These are phyloP conservation scores for Chytridium lagenaria DNA, from an alignment of 371 early-diverging fungal species.

Conservation along the genomic window DNA sequence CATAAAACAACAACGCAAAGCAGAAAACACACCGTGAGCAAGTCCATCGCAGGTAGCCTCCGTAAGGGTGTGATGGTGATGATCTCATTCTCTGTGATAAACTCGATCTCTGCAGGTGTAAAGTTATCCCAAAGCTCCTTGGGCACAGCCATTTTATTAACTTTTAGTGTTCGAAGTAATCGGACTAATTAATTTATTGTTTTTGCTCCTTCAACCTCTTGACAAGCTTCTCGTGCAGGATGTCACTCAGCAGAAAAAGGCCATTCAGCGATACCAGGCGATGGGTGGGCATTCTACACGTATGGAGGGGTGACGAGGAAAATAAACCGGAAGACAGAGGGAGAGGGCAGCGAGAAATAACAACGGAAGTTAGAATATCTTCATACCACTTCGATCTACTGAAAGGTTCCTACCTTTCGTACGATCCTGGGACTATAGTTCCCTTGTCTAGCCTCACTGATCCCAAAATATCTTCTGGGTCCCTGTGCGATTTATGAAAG, in stretches of 20 bases:
- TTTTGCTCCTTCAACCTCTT: slow-evolving; percentile 27
- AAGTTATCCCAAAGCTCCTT: slow-evolving; percentile 44
- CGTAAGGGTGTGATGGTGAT: slow-evolving; percentile 64
- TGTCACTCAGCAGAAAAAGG: slow-evolving; percentile 69
- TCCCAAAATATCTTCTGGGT: slow-evolving; percentile 85
- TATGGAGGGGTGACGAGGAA: not conserved
- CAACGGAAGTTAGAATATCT: slow-evolving; percentile 3
- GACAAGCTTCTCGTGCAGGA: slow-evolving; percentile 55
- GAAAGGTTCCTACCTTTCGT: too few species aligned
- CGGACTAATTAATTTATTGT: too few species aligned
- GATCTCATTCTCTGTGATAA: slow-evolving; percentile 76
- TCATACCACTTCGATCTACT: too few species aligned
- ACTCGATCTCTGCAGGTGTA: slow-evolving; percentile 84
- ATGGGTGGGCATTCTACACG: slow-evolving; percentile 73
- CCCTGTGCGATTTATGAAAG: too few species aligned
- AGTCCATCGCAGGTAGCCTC: slow-evolving; percentile 12
- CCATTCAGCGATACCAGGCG: slow-evolving; percentile 73
- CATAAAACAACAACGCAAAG: too few species aligned
- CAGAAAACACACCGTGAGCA: slow-evolving; percentile 10
- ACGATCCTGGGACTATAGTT: slow-evolving; percentile 50
- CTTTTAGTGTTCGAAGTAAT: not conserved
- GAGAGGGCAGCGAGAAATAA: not conserved
- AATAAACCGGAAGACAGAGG: not conserved
- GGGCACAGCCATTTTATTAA: not conserved
- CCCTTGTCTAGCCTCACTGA: slow-evolving; percentile 59